Evolutionary conservation across 2,329 filamentous ascomycete genomes (phyloP), one percentile per base, ranked within the genome.

Genomic region (Colletotrichum tamarilloi): DNA sequence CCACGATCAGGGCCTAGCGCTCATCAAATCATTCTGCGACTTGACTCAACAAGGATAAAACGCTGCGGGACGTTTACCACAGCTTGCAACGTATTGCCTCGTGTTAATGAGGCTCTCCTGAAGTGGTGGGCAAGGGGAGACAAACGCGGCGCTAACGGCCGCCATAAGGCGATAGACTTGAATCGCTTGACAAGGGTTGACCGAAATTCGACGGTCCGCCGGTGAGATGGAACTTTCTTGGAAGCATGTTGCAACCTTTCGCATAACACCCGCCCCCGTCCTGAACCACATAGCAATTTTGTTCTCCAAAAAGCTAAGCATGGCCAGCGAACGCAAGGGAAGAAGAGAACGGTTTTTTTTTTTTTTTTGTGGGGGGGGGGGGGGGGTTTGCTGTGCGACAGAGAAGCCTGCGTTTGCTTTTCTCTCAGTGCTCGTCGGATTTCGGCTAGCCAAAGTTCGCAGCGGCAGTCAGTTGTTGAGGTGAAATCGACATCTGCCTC

Each of bases 231-330:
- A 74, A 74, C 62, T 24, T 72, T 74, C 62, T 74, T 72, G 56
- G 72, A 74, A 74, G 49, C 68, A 74, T 74, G 58, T 72, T 72
- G 56, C 72, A 59, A 72, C 68, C 72, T 63, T 63, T 58, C 28
- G 22, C 11, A 67, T 46, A 11, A 53, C 56, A 58, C 38, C 69
- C 11, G 56, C 67, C 58, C 58, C 62, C 63, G 24, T 67, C 62
- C 49, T 62, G 72, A 59, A 72, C 68, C 62, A 72, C 72, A 74
- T 72, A 68, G 72, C 72, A 74, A 71, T 71, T 32, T 73, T 26
- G 26, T 53, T 62, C 62, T 42, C 68, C 68, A 62, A 49, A 49
- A 65, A 73, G 60, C 52, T 28, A 72, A 52, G 55, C 26, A 38
- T 35, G 32, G 22, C 16, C 24, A 53, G 26, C 5, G 38, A 66